Evolutionary conservation across 345 rosid species (phyloP).

Genomic region (Limnanthes douglasii): DNA sequence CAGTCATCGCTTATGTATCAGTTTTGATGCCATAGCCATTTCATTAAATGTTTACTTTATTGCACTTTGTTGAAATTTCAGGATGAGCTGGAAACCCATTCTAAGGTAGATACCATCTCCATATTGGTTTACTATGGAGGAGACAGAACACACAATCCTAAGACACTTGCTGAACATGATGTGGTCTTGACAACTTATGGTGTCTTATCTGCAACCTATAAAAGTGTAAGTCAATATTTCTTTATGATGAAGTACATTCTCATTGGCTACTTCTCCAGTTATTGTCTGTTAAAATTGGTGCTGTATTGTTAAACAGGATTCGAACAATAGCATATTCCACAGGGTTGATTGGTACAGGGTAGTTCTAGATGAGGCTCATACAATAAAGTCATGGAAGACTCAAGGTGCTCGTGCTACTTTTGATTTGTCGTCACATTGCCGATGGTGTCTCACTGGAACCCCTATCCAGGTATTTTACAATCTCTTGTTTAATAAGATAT

Average conservation of each 20-base stretch:
- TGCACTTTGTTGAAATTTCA: conserved; percentile 8
- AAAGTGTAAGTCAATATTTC: conserved; percentile 28
- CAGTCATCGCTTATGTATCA: too few species aligned
- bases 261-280: neutral
- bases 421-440: conserved; percentile 33
- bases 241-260: too few species aligned
- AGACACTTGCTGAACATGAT: conserved; percentile 29
- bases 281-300: neutral
- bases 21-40: neutral
- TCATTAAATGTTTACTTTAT: neutral
- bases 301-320: conserved; percentile 17
- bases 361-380: conserved; percentile 64
- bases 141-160: conserved; percentile 33
- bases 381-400: conserved; percentile 41
- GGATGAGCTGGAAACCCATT: conserved; percentile 66
- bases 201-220: conserved; percentile 38
- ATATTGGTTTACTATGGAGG: conserved; percentile 57
- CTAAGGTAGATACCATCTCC: conserved; percentile 26
- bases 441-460: conserved; percentile 73
- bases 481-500: neutral
- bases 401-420: conserved; percentile 38
- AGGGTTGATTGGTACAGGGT: conserved; percentile 49
- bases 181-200: conserved; percentile 67
- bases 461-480: conserved; percentile 38
- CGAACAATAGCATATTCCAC: conserved; percentile 31